Base-by-base conservation (phyloP, 2,329 filamentous ascomycete genomes). In the Cryphonectria japonica region DNA sequence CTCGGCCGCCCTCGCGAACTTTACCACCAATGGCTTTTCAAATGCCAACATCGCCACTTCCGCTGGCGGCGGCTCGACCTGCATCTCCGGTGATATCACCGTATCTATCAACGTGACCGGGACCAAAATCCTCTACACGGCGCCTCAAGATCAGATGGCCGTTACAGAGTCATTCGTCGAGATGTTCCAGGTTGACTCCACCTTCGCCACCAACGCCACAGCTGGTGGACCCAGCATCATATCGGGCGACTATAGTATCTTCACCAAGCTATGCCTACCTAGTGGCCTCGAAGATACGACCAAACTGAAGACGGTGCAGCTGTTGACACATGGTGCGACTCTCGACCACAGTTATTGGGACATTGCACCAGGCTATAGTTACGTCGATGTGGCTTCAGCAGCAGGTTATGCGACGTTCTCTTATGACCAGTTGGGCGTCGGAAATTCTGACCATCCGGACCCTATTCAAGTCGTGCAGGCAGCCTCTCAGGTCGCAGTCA, bases 401-500 rank as follows among this genome's bases (percentile, higher is more conserved):
- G 73, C 77, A 43, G 79, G 79, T 69, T 82, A 81, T 74, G 79
- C 80, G 3, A 82, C 81, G 1, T 79, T 83, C 76, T 78, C 78
- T 68, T 83, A 83, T 76, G 82, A 83, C 74, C 81, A 82, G 66
- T 78, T 84, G 13, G 82, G 81, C 41, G 76, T 77, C 1, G 82
- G 81, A 1, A 71, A 70, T 11, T 82, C 80, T 34, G 76, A 77
- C 61, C 80, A 81, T 65, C 79, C 81, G 8, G 81, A 83, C 69
- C 77, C 80, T 14, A 75, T 81, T 62, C 76, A 80, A 57, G 75
- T 77, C 61, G 79, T 83, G 37, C 81, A 83, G 73, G 76, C 76
- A 9, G 75, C 78, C 29, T 68, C 82, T 34, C 78, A 83, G 69
- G 75, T 80, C 69, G 79, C 79, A 34, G 78, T 83, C 66, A 76